A percentile compares a stretch with the other conserved stretches of the same genome.
Evolutionary conservation across 2,329 filamentous ascomycete genomes (phyloP).

Genomic region (Talaromyces verruculosus): DNA sequence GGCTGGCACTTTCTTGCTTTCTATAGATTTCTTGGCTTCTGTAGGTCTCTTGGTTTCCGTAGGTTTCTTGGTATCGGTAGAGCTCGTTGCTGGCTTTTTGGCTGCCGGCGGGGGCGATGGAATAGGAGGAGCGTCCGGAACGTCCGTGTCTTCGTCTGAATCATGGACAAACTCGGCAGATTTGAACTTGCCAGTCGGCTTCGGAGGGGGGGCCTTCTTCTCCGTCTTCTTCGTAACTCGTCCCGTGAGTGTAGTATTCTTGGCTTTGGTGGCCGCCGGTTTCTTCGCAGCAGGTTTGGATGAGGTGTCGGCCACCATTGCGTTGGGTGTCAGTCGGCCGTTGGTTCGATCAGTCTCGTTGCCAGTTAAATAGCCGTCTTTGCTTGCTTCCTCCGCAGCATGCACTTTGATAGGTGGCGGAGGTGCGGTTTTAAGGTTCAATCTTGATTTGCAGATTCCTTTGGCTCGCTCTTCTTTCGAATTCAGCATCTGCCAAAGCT

Average conservation of each 20-base stretch:
- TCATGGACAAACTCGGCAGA: slow-evolving; percentile 56
- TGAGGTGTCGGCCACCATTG: slow-evolving; percentile 27
- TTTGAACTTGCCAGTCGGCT: slow-evolving; percentile 50
- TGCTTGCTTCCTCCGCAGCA: slow-evolving; percentile 35
- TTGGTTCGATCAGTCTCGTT: slow-evolving; percentile 40
- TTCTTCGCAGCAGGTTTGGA: slow-evolving; percentile 35
- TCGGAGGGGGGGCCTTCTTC: slow-evolving; percentile 37
- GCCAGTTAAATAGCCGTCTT: slow-evolving; percentile 35
- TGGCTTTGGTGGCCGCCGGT: slow-evolving; percentile 39
- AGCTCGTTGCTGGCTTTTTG: slow-evolving; percentile 20
- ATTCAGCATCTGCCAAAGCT: slow-evolving; percentile 62
- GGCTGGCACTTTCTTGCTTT: slow-evolving; percentile 1
- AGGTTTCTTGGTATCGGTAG: slow-evolving; percentile 22
- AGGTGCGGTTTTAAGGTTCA: slow-evolving; percentile 51
- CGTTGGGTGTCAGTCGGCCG: slow-evolving; percentile 31
- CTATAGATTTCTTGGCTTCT: slow-evolving; percentile 21
- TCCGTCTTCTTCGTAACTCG: slow-evolving; percentile 49
- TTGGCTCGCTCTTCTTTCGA: slow-evolving; percentile 62
- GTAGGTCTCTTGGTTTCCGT: slow-evolving; percentile 21
- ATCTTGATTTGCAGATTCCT: slow-evolving; percentile 60
- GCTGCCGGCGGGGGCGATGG: slow-evolving; percentile 8
- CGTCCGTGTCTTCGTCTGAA: slow-evolving; percentile 52
- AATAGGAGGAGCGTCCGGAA: slow-evolving; percentile 32
- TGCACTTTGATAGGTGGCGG: slow-evolving; percentile 41
- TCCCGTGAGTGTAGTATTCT: slow-evolving; percentile 48